These are phyloP conservation scores for Lentinus polychrous DNA, from an alignment of 1,284 basidiomycete species.

Conservation along the genomic window DNA sequence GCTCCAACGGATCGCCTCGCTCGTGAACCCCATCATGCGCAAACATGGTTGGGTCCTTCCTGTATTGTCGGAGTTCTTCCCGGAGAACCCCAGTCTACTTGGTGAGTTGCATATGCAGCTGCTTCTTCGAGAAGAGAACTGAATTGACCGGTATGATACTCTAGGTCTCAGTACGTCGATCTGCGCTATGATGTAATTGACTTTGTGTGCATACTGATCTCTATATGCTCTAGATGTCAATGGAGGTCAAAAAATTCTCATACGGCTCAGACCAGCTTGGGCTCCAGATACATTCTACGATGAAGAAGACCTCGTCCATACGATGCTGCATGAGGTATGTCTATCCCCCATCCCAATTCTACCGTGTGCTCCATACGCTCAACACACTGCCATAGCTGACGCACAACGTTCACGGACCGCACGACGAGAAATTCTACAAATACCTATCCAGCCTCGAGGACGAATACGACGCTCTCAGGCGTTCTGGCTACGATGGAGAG, in stretches of 20 bases:
- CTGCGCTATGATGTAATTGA: neutral
- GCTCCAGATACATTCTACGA: conserved; percentile 70
- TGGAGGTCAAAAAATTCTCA: conserved; percentile 69
- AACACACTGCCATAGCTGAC: conserved; percentile 49
- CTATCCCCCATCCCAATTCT: neutral
- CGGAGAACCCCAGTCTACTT: conserved; percentile 63
- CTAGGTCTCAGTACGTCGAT: conserved; percentile 33
- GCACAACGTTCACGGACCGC: conserved; percentile 83
- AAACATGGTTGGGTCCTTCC: conserved; percentile 77
- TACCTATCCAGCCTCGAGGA: conserved; percentile 71
- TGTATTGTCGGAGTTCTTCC: conserved; percentile 82
- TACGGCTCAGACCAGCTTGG: conserved; percentile 68
- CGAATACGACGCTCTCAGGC: conserved; percentile 71
- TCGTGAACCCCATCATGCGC: conserved; percentile 87
- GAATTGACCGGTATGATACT: conserved; percentile 8
- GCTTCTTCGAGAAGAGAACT: too few species aligned
- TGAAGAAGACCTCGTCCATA: conserved; percentile 64
- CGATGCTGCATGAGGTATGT: conserved; percentile 82
- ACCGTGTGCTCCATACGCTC: neutral
- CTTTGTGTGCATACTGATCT: conserved; percentile 8
- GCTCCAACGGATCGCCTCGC: conserved; percentile 68
- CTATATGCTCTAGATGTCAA: conserved; percentile 55
- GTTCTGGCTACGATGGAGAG: conserved; percentile 74
- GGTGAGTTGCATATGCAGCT: conserved; percentile 45
- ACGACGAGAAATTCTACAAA: conserved; percentile 80